Conservation (phyloP, 345 rosid species). For the Clausena lansium region DNA sequence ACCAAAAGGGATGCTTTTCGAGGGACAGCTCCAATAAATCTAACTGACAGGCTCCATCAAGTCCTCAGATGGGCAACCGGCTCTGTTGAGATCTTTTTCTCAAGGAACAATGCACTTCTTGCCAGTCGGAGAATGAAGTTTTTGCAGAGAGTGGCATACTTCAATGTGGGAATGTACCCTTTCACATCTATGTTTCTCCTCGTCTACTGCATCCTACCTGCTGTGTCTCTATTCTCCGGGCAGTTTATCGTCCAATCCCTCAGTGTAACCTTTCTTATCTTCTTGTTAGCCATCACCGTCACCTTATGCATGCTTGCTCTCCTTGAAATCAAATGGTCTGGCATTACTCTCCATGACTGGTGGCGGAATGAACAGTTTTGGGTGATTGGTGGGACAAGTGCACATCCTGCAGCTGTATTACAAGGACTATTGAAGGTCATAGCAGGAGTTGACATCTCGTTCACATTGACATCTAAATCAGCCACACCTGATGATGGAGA, state of each 20-base stretch:
- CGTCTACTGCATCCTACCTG: constrained; percentile 69
- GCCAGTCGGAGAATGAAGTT: constrained; percentile 63
- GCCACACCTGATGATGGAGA: constrained; percentile 63
- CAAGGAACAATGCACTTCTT: constrained; percentile 67
- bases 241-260: constrained; percentile 74
- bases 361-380: constrained; percentile 86
- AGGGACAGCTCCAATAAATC: constrained; percentile 75
- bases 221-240: constrained; percentile 67
- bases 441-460: constrained; percentile 75
- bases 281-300: constrained; percentile 54
- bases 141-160: constrained; percentile 67
- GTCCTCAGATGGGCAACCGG: constrained; percentile 93
- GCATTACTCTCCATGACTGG: constrained; percentile 81
- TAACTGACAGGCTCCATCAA: constrained; percentile 74
- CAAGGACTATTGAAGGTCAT: constrained; percentile 73
- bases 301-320: constrained; percentile 62
- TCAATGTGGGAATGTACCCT: constrained; percentile 79
- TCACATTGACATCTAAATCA: constrained; percentile 73
- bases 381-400: constrained; percentile 84
- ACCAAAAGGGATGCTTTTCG: constrained; percentile 78
- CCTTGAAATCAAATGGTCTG: constrained; percentile 79
- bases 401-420: constrained; percentile 73
- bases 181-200: constrained; percentile 74
- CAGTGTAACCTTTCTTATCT: constrained; percentile 47
- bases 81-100: constrained; percentile 79